These are phyloP conservation scores for Colletotrichum sublineola DNA, from an alignment of 2,329 filamentous ascomycete genomes.

Conservation along the genomic window DNA sequence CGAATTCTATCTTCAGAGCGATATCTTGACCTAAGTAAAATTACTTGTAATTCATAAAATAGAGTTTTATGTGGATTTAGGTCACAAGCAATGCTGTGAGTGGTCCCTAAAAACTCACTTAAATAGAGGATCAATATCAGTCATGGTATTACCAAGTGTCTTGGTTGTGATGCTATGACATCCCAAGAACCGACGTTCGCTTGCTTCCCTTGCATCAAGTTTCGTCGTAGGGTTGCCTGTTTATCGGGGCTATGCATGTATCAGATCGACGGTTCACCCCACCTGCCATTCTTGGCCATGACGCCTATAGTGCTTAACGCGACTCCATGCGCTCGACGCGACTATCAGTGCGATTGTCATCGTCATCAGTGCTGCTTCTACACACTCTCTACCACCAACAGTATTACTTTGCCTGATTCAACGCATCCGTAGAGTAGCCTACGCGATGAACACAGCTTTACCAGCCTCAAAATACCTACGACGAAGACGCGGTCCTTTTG, in stretches of 20 bases:
- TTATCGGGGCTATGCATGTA: constrained; percentile 20
- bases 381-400: background rate
- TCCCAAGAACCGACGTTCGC: background rate
- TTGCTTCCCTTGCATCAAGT: background rate
- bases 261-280: background rate
- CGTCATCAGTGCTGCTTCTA: background rate
- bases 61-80: background rate
- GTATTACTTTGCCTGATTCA: background rate
- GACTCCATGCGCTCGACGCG: background rate
- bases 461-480: background rate
- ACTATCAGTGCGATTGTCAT: background rate
- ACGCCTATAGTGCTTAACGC: constrained; percentile 15
- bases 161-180: no score
- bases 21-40: background rate
- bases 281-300: constrained; percentile 9
- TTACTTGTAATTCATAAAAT: no score
- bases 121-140: no score
- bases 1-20: background rate
- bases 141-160: no score
- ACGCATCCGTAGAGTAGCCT: background rate
- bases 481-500: constrained; percentile 34
- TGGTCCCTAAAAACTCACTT: background rate
- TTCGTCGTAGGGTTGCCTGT: background rate
- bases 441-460: constrained; percentile 18
- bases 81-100: background rate